Evolutionary conservation across 345 rosid species (phyloP).

Genomic region (Populus alba): DNA sequence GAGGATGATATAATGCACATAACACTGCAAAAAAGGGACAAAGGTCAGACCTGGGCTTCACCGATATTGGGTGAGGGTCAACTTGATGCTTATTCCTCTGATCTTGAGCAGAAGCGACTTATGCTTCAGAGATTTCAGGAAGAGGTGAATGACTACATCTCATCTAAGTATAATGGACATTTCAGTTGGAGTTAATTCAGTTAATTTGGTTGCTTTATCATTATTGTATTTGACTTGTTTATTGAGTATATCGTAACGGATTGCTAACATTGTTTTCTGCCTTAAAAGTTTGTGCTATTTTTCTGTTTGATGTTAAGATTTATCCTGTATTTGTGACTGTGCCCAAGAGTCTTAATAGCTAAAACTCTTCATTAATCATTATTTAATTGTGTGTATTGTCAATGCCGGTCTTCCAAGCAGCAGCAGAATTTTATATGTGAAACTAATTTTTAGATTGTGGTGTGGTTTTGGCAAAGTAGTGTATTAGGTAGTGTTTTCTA

Average conservation of each 20-base stretch:
- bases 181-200: background rate
- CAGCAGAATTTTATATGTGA: background rate
- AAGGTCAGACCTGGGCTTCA: slow-evolving; percentile 87
- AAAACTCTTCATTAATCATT: background rate
- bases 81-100: slow-evolving; percentile 65
- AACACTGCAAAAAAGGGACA: slow-evolving; percentile 83
- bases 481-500: background rate
- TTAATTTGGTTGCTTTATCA: background rate
- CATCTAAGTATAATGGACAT: background rate
- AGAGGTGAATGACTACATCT: slow-evolving; percentile 49
- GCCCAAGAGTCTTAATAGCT: background rate
- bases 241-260: background rate
- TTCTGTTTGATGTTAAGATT: background rate
- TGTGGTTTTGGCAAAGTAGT: background rate
- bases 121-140: slow-evolving; percentile 97
- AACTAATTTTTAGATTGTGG: no score
- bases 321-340: background rate
- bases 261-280: background rate
- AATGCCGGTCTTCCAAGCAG: background rate
- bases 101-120: slow-evolving; percentile 81
- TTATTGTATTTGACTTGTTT: background rate
- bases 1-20: slow-evolving; percentile 87
- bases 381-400: background rate
- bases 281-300: background rate
- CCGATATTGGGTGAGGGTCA: slow-evolving; percentile 78